Percentiles rank a stretch among this genome's conserved stretches.
Conservation (phyloP, 805 yeast species). For the Priceomyces melissophilus region DNA sequence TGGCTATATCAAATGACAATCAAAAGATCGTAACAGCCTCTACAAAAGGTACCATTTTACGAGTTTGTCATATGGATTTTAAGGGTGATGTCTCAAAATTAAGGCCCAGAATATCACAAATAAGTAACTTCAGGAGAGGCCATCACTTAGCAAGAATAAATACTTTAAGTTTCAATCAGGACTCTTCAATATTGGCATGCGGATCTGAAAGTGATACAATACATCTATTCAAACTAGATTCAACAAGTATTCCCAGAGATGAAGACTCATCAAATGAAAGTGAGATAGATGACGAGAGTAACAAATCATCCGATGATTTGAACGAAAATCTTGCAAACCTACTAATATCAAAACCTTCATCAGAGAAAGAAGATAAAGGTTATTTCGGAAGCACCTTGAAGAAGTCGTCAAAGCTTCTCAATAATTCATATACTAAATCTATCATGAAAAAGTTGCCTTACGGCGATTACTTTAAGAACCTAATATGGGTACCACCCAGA, state of each 20-base stretch:
- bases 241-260: slow-evolving; percentile 8
- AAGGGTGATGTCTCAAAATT: slow-evolving; percentile 8
- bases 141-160: slow-evolving; percentile 35
- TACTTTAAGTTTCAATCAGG: slow-evolving; percentile 32
- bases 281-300: slow-evolving; percentile 17
- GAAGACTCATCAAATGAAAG: slow-evolving; percentile 15
- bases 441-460: slow-evolving; percentile 39
- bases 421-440: slow-evolving; percentile 35
- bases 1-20: slow-evolving; percentile 26
- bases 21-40: slow-evolving; percentile 39
- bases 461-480: slow-evolving; percentile 36
- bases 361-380: slow-evolving; percentile 7
- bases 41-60: slow-evolving; percentile 39
- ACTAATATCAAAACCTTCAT: slow-evolving; percentile 23
- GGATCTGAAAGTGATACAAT: slow-evolving; percentile 40
- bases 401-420: slow-evolving; percentile 19
- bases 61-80: slow-evolving; percentile 26
- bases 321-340: slow-evolving; percentile 41
- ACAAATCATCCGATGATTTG: slow-evolving; percentile 35
- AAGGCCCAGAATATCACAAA: slow-evolving; percentile 19
- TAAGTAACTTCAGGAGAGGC: slow-evolving; percentile 38
- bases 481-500: slow-evolving; percentile 41
- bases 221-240: slow-evolving; percentile 32
- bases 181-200: slow-evolving; percentile 33
- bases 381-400: slow-evolving; percentile 7